phyloP scores from a whole-genome alignment of 495 filamentous ascomycete species.

The Lasiosphaeris hirsuta region DNA sequence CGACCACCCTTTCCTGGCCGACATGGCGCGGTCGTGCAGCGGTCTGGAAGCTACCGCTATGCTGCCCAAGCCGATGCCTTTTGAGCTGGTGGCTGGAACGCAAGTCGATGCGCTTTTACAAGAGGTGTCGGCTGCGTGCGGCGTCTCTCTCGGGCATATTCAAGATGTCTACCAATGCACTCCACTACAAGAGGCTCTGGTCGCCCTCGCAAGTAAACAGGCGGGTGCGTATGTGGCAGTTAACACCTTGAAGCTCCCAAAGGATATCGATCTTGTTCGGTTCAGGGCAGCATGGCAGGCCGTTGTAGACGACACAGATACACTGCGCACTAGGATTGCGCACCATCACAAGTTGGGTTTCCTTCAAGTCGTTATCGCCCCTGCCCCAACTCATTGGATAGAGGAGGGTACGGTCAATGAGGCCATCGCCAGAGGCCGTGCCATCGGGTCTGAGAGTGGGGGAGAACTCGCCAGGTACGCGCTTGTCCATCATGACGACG shows the following conservation, averaged over 20 bases:
- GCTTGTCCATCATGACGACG: conserved; percentile 13
- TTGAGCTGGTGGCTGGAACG: conserved; percentile 42
- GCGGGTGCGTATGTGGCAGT: conserved; percentile 39
- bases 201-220: conserved; percentile 42
- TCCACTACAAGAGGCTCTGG: conserved; percentile 51
- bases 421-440: conserved; percentile 14
- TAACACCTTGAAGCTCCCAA: conserved; percentile 42
- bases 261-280: conserved; percentile 35
- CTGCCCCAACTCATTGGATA: conserved; percentile 16
- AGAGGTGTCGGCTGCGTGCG: conserved; percentile 46
- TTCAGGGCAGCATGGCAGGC: conserved; percentile 50
- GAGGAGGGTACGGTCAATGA: conserved; percentile 15
- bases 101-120: conserved; percentile 32
- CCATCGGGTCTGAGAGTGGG: conserved; percentile 20
- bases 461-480: conserved; percentile 23
- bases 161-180: conserved; percentile 60
- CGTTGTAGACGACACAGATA: conserved; percentile 54
- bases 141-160: conserved; percentile 39
- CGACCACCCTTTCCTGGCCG: conserved; percentile 23
- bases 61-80: conserved; percentile 31
- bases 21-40: conserved; percentile 21
- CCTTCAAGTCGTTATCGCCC: conserved; percentile 22
- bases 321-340: conserved; percentile 66
- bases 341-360: conserved; percentile 14
- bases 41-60: background rate